Evolutionary conservation across 2,329 filamentous ascomycete genomes (phyloP).

Genomic region (Diaporthe nobilis): DNA sequence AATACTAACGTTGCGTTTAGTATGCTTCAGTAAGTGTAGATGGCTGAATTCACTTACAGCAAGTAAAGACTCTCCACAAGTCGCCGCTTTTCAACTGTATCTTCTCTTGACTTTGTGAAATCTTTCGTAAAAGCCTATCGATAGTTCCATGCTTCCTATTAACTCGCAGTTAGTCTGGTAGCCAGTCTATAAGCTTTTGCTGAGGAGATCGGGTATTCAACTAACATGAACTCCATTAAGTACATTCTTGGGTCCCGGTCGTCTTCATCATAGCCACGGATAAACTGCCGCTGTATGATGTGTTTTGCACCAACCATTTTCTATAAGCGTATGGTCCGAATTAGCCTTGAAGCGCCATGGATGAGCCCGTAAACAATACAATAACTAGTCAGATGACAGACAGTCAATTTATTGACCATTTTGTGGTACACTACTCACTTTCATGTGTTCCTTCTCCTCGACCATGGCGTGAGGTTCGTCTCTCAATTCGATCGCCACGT

Average conservation of each 20-base stretch:
- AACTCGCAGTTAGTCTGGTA: not conserved
- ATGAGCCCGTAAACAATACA: not conserved
- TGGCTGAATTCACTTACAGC: not conserved
- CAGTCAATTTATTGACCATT: not conserved
- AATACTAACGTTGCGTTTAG: not conserved
- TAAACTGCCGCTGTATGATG: constrained; percentile 12
- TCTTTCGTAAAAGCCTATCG: not conserved
- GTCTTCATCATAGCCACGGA: not conserved
- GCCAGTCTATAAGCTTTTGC: too few species aligned
- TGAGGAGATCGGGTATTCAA: not conserved
- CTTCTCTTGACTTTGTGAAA: not conserved
- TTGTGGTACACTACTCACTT: not conserved
- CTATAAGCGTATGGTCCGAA: not conserved
- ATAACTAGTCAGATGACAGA: not conserved
- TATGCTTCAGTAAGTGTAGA: not conserved
- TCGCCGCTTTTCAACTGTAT: constrained; percentile 5
- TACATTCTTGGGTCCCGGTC: not conserved
- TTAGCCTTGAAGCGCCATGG: not conserved
- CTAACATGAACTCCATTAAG: constrained; percentile 16
- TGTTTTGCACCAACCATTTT: not conserved
- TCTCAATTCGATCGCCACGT: too few species aligned
- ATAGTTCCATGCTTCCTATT: constrained; percentile 1
- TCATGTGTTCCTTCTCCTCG: not conserved
- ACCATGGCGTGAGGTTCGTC: not conserved
- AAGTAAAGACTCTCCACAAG: not conserved